A percentile compares a stretch with the other conserved stretches of the same genome.
Conservation (phyloP, 140 eudicot genomes). For the Senecio squalidus region DNA sequence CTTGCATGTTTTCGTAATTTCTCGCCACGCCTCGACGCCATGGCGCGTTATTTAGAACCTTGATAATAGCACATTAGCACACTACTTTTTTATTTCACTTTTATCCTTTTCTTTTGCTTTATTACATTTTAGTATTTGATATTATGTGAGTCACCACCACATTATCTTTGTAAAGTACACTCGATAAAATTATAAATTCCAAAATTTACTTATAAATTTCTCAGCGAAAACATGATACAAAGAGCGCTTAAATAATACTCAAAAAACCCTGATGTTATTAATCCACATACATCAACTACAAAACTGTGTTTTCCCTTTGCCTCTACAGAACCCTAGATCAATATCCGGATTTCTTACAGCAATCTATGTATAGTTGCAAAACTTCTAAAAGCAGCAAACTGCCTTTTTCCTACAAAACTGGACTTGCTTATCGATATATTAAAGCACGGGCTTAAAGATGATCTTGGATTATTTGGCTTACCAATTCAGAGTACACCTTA, state of each 20-base stretch:
- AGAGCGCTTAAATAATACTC: not conserved
- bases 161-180: not conserved
- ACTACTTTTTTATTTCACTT: too few species aligned
- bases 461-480: not conserved
- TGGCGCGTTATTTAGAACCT: too few species aligned
- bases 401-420: not conserved
- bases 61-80: too few species aligned
- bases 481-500: not conserved
- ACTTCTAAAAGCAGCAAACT: not conserved
- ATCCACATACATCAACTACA: not conserved
- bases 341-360: not conserved
- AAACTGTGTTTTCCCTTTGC: not conserved
- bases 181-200: not conserved
- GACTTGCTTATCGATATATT: not conserved
- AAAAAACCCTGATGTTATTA: not conserved
- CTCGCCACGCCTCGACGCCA: too few species aligned
- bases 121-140: too few species aligned
- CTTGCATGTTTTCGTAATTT: too few species aligned
- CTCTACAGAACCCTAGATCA: not conserved
- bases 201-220: not conserved
- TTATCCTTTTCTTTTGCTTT: too few species aligned
- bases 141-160: too few species aligned
- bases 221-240: not conserved
- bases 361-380: conserved; percentile 3
- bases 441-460: not conserved